Conservation (phyloP, 139 green algal species). For the Chlorella ohadii region DNA sequence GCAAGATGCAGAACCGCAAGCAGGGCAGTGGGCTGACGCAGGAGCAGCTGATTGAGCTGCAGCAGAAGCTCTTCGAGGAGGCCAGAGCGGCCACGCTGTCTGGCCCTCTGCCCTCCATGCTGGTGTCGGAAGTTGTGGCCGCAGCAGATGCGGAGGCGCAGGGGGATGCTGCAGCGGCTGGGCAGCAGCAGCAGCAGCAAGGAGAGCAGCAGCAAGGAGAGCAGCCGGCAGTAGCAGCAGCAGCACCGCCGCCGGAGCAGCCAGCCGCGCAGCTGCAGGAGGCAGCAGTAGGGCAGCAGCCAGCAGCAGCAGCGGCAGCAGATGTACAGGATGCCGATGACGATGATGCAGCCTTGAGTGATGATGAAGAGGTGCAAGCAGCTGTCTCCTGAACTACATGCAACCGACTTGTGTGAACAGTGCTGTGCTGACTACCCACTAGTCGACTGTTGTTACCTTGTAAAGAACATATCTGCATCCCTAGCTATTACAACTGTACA, state of each 20-base stretch:
- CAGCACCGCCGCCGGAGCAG: background rate
- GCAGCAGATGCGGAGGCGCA: background rate
- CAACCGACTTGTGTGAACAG: too few relatives aligned
- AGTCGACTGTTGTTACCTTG: too few relatives aligned
- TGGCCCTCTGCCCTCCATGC: background rate
- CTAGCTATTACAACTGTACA: too few relatives aligned
- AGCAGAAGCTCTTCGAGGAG: conserved; percentile 58
- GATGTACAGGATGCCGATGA: background rate
- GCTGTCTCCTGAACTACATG: too few relatives aligned
- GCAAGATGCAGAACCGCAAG: conserved; percentile 20
- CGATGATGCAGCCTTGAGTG: background rate
- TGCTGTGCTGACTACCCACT: too few relatives aligned
- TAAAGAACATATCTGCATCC: too few relatives aligned
- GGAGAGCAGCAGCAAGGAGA: background rate
- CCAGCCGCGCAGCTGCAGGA: background rate
- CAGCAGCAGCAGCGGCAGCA: background rate
- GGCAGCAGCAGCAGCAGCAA: background rate
- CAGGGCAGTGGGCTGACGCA: conserved; percentile 40
- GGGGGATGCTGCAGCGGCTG: background rate
- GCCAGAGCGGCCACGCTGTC: conserved; percentile 42
- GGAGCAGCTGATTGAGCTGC: conserved; percentile 53
- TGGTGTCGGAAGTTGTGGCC: background rate
- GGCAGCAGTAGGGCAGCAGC: background rate
- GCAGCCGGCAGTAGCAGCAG: background rate
- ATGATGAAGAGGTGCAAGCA: too few relatives aligned